Base-by-base conservation (phyloP, 306 rosid species). In the Psophocarpus tetragonolobus region DNA sequence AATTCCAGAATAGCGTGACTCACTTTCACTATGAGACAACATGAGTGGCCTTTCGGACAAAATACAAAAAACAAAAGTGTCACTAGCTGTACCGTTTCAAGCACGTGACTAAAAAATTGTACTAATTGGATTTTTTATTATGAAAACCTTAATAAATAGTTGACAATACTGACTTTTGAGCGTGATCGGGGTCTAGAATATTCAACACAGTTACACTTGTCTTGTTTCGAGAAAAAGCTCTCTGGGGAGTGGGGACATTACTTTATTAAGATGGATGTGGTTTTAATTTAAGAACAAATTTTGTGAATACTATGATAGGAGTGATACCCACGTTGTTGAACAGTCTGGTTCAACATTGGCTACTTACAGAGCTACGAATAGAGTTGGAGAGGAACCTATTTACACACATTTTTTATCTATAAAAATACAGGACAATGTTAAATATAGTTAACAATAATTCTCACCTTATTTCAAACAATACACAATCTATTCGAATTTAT, bases 61-160 rank as follows among this genome's bases (percentile, higher is more conserved):
- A 32, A 68, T 15, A 20, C 24, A 45, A n/a, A 12, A 15, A 58
- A 4, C 15, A 15, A 58, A 4, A n/a, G 69, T 17, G 18, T 79
- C 80, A 41, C 48, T 48, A 50, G 30, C 1, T 33, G 21, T 64
- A 75, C 67, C 81, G 64, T 77, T 75, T 48, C 20, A 39, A 27
- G 70, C 90, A 86, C 67, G 88, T 88, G 92, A n/a, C 30, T 33
- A 77, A 30, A 68, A 51, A 27, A n/a, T n/a, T 53, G 26, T 23
- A 17, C 15, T 61, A 33, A n/a, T 76, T 76, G 33, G 56, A 8
- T 2, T 24, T 35, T 70, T 8, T 63, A 14, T 32, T 4, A 14
- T 54, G 11, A 57, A 13, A 81, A 58, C 13, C 68, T 10, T 76
- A 71, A 71, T 70, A 51, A 68, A 76, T 82, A 82, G 80, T 36